These are phyloP conservation scores for Panellus pusillus DNA, from an alignment of 768 basidiomycete genomes.

Conservation along the genomic window DNA sequence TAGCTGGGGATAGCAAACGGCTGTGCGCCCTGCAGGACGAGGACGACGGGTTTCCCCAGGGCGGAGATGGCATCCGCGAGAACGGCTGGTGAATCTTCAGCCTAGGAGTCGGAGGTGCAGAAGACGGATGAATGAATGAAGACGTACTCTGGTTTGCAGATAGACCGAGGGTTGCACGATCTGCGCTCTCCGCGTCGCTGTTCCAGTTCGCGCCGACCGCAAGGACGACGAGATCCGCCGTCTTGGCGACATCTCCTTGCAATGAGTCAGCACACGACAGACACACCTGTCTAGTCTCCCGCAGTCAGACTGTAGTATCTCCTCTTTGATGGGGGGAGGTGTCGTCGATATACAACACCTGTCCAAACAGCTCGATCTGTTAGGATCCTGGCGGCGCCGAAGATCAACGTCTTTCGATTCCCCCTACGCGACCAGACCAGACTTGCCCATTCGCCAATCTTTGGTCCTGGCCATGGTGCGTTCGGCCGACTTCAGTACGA, in stretches of 20 bases:
- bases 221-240: constrained; percentile 25
- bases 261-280: background rate
- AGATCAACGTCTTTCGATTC: too few species aligned
- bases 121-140: background rate
- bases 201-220: constrained; percentile 30
- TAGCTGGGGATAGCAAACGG: constrained; percentile 28
- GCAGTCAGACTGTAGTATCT: too few species aligned
- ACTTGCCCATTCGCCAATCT: too few species aligned
- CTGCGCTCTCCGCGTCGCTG: constrained; percentile 28
- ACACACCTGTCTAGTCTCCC: constrained; percentile 19
- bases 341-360: too few species aligned
- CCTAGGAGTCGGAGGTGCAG: background rate
- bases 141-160: constrained; percentile 25
- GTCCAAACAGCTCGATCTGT: too few species aligned
- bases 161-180: constrained; percentile 26
- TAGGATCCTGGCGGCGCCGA: too few species aligned
- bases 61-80: constrained; percentile 27
- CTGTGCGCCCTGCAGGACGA: constrained; percentile 27
- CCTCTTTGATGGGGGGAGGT: too few species aligned
- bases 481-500: too few species aligned
- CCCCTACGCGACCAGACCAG: too few species aligned
- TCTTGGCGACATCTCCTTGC: constrained; percentile 24
- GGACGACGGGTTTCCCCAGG: constrained; percentile 24
- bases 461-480: too few species aligned
- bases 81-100: constrained; percentile 11